Evolutionary conservation across 352 stramenopile genomes (phyloP), one percentile per base, ranked within the genome.

Genomic region (Phytophthora palmivora): DNA sequence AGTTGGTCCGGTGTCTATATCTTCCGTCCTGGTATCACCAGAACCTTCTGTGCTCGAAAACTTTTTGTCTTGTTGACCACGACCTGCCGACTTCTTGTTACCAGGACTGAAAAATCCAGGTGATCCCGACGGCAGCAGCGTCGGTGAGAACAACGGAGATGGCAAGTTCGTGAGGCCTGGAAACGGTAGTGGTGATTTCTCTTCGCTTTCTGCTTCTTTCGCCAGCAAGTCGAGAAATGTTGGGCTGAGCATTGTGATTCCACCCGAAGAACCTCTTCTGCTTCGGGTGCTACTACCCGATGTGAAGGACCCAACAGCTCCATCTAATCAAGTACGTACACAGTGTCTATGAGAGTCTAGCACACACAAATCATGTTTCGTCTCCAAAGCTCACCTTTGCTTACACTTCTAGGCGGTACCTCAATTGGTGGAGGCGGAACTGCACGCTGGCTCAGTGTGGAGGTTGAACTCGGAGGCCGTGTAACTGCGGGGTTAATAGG

Each of bases 171-270:
- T 62, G 43, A 74, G 44, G 15, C 65, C 63, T 19, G 71, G 45
- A 24, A 76, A 82, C 19, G 66, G 46, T 30, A 83, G 26, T 39
- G 65, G 45, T 8, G 66, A 77, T 51, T 88, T 87, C 54, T 92
- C 80, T 52, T 92, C 81, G 57, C 58, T 78, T 58, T 79, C 71
- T 7, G 57, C 70, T 43, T 80, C 79, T 6, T 64, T 74, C 18
- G 69, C 58, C 43, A 92, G 63, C 50, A 91, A 87, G 46, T 92
- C 84, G 50, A 94, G 66, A 48, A 94, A 89, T 34, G 80, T 92
- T 0, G 84, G 84, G 34, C 84, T 94, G 51, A 94, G 82, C 72
- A 91, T 86, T 18, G 56, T 65, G 48, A 66, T 69, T 18, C 55
- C 50, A 32, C 67, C 51, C 1, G 43, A 32, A 55, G 50, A 69